Percentiles rank a stretch among this genome's conserved stretches.
Conservation (phyloP, 306 rosid genomes). For the Sesbania bispinosa region DNA sequence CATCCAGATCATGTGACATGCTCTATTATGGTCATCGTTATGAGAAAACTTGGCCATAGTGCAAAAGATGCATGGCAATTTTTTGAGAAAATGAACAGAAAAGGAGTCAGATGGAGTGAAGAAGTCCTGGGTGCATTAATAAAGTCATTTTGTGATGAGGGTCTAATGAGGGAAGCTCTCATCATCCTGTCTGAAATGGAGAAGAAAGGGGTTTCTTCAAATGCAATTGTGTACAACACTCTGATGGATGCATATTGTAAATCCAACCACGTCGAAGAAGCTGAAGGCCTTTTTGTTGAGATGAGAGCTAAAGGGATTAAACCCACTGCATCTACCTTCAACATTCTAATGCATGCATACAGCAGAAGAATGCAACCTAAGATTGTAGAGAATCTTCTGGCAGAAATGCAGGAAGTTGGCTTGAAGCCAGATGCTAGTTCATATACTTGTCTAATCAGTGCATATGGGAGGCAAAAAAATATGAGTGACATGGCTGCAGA, state of each 20-base stretch:
- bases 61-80: conserved; percentile 87
- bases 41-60: conserved; percentile 70
- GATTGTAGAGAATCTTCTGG: conserved; percentile 68
- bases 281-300: conserved; percentile 82
- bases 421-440: conserved; percentile 72
- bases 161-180: conserved; percentile 72
- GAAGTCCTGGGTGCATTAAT: conserved; percentile 76
- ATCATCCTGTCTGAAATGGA: conserved; percentile 79
- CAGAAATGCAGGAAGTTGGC: conserved; percentile 78
- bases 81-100: conserved; percentile 82
- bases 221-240: conserved; percentile 73
- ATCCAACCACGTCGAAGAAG: conserved; percentile 77
- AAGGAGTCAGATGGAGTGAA: conserved; percentile 75
- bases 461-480: conserved; percentile 71
- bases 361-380: conserved; percentile 84
- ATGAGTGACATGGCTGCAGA: conserved; percentile 87
- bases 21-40: conserved; percentile 61
- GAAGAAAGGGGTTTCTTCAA: conserved; percentile 59
- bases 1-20: conserved; percentile 83
- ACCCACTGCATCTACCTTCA: conserved; percentile 66
- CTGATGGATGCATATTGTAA: conserved; percentile 65
- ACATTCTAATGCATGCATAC: conserved; percentile 76
- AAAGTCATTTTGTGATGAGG: conserved; percentile 81
- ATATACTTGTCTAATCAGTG: conserved; percentile 78
- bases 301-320: conserved; percentile 73